phyloP scores from a whole-genome alignment of 164 flowering plant genomes.

The Liriodendron chinense region DNA sequence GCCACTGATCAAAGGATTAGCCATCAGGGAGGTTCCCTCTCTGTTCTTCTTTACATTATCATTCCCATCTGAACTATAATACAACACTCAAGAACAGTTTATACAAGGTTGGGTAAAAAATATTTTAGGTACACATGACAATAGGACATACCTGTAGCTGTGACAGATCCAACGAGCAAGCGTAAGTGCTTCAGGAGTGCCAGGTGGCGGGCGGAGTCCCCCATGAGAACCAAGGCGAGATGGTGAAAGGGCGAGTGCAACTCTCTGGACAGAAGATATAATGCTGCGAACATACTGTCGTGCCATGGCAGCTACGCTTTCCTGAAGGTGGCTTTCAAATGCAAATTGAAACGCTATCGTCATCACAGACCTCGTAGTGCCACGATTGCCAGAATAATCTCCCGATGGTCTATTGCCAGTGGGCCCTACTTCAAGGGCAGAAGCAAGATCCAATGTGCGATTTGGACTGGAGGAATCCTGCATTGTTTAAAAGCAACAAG shows the following conservation, averaged over 20 bases:
- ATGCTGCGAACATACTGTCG: conserved; percentile 92
- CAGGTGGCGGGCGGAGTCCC: conserved; percentile 64
- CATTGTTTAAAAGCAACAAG: conserved; percentile 6
- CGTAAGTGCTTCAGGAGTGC: conserved; percentile 93
- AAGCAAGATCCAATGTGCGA: conserved; percentile 95
- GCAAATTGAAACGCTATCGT: conserved; percentile 98
- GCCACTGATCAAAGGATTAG: background rate
- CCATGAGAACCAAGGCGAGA: conserved; percentile 60
- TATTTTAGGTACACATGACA: background rate
- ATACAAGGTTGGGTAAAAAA: background rate
- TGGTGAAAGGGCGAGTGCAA: conserved; percentile 92
- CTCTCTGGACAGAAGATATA: conserved; percentile 94
- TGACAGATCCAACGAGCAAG: conserved; percentile 89
- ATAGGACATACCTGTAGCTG: conserved; percentile 62
- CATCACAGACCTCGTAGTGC: conserved; percentile 81
- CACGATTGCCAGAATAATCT: conserved; percentile 40
- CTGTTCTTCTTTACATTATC: background rate
- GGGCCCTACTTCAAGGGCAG: conserved; percentile 85
- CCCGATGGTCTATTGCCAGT: conserved; percentile 55
- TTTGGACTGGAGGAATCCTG: conserved; percentile 93
- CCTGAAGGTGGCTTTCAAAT: conserved; percentile 87
- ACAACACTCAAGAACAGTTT: background rate
- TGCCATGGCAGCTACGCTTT: conserved; percentile 94
- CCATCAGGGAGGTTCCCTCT: background rate
- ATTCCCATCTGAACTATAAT: background rate